These are phyloP conservation scores for Colletotrichum sp. DNA, from an alignment of 2,329 filamentous ascomycete species.

Conservation along the genomic window DNA sequence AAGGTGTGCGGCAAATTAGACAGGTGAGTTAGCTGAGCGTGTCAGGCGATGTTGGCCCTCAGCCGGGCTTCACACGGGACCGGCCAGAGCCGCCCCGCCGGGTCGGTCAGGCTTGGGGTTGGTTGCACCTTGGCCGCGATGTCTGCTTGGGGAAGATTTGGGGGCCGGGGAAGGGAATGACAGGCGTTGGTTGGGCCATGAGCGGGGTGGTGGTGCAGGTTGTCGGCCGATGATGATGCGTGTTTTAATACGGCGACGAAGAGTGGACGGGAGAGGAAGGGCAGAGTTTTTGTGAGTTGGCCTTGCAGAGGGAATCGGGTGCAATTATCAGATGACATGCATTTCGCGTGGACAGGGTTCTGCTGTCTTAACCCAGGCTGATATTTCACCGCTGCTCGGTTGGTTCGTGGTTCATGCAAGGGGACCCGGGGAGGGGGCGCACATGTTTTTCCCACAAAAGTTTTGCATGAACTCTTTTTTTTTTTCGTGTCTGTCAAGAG, in stretches of 20 bases:
- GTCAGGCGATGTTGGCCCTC: conserved; percentile 4
- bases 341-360: not conserved
- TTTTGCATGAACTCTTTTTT: not conserved
- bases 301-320: not conserved
- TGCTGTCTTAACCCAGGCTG: not conserved
- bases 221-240: conserved; percentile 4
- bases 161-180: not conserved
- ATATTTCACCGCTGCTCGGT: conserved; percentile 11
- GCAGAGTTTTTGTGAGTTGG: not conserved
- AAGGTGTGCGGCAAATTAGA: not conserved
- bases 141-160: not conserved
- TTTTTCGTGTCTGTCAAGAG: not conserved
- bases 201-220: not conserved
- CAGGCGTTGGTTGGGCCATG: not conserved
- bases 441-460: not conserved
- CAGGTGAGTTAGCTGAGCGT: not conserved
- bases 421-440: not conserved
- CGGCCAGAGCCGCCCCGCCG: not conserved
- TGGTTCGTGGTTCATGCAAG: conserved; percentile 19
- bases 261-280: not conserved
- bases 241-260: not conserved
- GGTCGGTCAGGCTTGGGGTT: not conserved
- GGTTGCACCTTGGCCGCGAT: too few relatives aligned
- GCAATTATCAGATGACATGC: conserved; percentile 14
- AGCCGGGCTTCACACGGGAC: not conserved